These are phyloP conservation scores for Acer saccharum DNA, from an alignment of 345 rosid species.

Conservation along the genomic window DNA sequence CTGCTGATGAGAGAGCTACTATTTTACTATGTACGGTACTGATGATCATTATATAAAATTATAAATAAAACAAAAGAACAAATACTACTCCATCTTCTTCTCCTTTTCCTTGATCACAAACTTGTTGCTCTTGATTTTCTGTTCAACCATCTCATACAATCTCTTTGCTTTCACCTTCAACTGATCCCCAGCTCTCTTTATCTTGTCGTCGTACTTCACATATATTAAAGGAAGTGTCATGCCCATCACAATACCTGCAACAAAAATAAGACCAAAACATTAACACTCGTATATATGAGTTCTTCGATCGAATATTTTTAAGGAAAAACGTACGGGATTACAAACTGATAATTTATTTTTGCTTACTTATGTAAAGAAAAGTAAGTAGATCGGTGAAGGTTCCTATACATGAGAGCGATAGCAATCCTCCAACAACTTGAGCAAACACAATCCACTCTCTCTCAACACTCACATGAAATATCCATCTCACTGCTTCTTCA, in stretches of 20 bases:
- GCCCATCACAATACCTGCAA: slow-evolving; percentile 30
- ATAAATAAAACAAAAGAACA: background rate
- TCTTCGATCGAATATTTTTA: too few relatives aligned
- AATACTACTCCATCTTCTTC: slow-evolving; percentile 28
- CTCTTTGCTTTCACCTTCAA: slow-evolving; percentile 19
- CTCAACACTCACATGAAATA: slow-evolving; percentile 36
- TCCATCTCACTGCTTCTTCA: slow-evolving; percentile 42
- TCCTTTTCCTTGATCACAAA: slow-evolving; percentile 12
- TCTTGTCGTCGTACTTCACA: slow-evolving; percentile 31
- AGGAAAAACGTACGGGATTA: too few relatives aligned
- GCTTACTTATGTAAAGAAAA: slow-evolving; percentile 30
- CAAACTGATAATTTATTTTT: too few relatives aligned
- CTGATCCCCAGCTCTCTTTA: slow-evolving; percentile 23
- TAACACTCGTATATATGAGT: background rate
- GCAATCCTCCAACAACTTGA: slow-evolving; percentile 29
- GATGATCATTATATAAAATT: background rate
- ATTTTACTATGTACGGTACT: too few relatives aligned
- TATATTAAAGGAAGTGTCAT: slow-evolving; percentile 40
- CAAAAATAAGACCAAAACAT: background rate
- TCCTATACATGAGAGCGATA: slow-evolving; percentile 36
- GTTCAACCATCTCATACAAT: slow-evolving; percentile 24
- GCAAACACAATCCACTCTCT: slow-evolving; percentile 40
- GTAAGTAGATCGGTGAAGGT: slow-evolving; percentile 33
- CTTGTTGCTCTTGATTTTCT: slow-evolving; percentile 27
- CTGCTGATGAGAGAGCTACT: background rate